A percentile compares a stretch with the other conserved stretches of the same genome.
phyloP scores from a whole-genome alignment of 2,329 filamentous ascomycete genomes.

The Fusarium sambucinum region DNA sequence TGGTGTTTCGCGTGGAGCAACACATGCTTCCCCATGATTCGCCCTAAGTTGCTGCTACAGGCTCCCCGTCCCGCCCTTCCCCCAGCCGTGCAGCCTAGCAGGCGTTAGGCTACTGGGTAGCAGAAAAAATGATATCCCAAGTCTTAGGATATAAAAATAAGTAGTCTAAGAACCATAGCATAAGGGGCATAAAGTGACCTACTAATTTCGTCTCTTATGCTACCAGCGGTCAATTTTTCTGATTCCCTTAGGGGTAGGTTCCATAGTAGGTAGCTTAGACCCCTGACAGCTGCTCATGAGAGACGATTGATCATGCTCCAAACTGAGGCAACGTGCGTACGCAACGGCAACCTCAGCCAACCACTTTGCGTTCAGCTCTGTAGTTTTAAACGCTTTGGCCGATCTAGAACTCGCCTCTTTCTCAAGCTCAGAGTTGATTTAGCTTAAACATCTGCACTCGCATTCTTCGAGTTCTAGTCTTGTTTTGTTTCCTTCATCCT shows the following conservation, averaged over 20 bases:
- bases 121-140: too few species aligned
- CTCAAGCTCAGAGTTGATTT: neutral
- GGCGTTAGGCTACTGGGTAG: too few species aligned
- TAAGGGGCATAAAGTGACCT: too few species aligned
- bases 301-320: conserved; percentile 40
- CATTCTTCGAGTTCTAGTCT: neutral
- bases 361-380: conserved; percentile 34
- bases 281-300: conserved; percentile 24
- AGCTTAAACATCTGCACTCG: conserved; percentile 20
- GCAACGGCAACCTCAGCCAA: conserved; percentile 24
- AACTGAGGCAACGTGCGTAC: conserved; percentile 9
- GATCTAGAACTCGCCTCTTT: conserved; percentile 26
- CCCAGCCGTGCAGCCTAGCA: neutral
- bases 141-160: too few species aligned
- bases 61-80: conserved; percentile 6
- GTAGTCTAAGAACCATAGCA: too few species aligned
- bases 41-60: conserved; percentile 18
- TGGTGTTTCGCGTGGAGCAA: conserved; percentile 42
- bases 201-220: too few species aligned
- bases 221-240: too few species aligned
- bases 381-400: conserved; percentile 21
- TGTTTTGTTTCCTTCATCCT: neutral
- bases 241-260: too few species aligned
- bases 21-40: conserved; percentile 41
- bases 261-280: conserved; percentile 5